Evolutionary conservation across 2,329 filamentous ascomycete genomes (phyloP), one percentile per base, ranked within the genome.

Genomic region (Arthrobotrys megalospora): DNA sequence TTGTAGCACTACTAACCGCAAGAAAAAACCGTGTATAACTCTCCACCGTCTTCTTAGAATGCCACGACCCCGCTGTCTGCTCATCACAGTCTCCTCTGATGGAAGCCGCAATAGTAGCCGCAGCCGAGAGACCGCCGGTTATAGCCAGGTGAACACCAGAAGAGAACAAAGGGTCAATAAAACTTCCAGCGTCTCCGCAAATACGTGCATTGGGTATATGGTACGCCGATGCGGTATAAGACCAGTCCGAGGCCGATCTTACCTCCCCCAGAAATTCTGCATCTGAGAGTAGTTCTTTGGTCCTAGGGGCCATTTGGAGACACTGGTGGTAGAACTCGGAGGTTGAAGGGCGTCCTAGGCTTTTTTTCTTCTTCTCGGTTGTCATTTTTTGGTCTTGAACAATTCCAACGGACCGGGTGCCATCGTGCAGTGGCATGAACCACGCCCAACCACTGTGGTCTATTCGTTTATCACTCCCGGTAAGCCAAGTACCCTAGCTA

Each of bases 361-460:
- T 81, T 83, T 86, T 81, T 83, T 86, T 87, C 80, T 84, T 85
- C 45, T 48, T 48, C 0, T 67, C 62, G 11, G 80, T 82, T 7
- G 82, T 80, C 4, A 85, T 34, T 6, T 85, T 81, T 80, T 87
- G 85, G 70, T 84, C 84, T 79, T 82, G 82, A 4, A 87, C 85
- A 6, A 87, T 80, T 11, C 86, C 86, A 0, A 87, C 84, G 0
- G 86, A 87, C 1, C 78, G 65, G 1, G 84, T 87, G 11, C 84
- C 85, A 77, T 88, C 82, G 80, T 88, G 86, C 0, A 88, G 81
- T 0, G 87, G 87, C 66, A 88, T 88, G 58, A 83, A 82, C 87
- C 87, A 88, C 12, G 76, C 81, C 87, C 87, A 88, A 11, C 87
- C 87, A 71, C 85, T 87, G 1, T 68, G 84, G 80, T 88, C 86